Conservation (phyloP, 2,329 filamentous ascomycete species). For the Colletotrichum sp. region DNA sequence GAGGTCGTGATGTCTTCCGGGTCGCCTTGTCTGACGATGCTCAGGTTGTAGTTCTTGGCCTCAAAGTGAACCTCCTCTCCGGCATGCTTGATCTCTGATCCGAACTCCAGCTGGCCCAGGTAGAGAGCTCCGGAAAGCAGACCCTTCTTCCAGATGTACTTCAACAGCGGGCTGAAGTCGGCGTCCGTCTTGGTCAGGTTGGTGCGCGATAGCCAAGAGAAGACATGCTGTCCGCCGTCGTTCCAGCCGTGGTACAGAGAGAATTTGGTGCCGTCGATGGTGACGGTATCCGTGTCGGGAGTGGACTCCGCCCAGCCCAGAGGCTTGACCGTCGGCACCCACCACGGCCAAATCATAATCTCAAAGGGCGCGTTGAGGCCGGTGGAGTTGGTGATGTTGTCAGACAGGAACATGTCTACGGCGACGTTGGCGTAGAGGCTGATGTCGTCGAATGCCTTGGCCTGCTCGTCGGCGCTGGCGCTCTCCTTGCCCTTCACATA, state of each 20-base stretch:
- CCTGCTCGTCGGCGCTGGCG: conserved; percentile 2
- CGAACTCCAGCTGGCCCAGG: conserved; percentile 14
- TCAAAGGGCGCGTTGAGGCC: conserved; percentile 15
- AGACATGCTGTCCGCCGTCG: conserved; percentile 17
- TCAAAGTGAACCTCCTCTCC: conserved; percentile 11
- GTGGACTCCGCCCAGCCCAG: conserved; percentile 16
- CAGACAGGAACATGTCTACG: conserved; percentile 18
- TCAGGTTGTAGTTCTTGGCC: conserved; percentile 14
- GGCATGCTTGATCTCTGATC: conserved; percentile 17
- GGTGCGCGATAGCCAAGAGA: conserved; percentile 13
- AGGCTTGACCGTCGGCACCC: conserved; percentile 18
- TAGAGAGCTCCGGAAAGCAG: conserved; percentile 13
- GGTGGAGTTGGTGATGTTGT: conserved; percentile 13
- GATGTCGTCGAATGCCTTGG: conserved; percentile 5
- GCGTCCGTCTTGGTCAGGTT: conserved; percentile 14
- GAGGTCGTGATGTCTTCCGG: not conserved
- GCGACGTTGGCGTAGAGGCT: conserved; percentile 18
- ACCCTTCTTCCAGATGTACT: conserved; percentile 18
- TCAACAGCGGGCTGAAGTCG: conserved; percentile 12
- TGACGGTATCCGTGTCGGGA: conserved; percentile 11
- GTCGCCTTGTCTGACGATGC: conserved; percentile 14
- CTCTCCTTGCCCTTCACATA: conserved; percentile 13
- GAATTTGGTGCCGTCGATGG: conserved; percentile 12
- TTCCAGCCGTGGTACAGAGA: conserved; percentile 19
- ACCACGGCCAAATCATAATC: conserved; percentile 21